These are phyloP conservation scores for Cetradonia linearis DNA, from an alignment of 495 filamentous ascomycete species.

Conservation along the genomic window DNA sequence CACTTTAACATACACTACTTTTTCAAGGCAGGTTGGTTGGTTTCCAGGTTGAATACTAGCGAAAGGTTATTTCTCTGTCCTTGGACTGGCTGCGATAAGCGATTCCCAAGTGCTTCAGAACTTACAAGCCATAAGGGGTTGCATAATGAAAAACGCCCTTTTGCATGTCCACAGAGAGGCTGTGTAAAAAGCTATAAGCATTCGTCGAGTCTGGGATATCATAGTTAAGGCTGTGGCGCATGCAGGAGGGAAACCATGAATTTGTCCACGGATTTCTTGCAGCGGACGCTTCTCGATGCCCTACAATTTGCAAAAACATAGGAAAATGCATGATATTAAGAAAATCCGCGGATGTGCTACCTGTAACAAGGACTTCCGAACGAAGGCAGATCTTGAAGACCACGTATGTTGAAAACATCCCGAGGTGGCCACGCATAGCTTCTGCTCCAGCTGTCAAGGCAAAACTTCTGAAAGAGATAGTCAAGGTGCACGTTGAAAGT, in stretches of 20 bases:
- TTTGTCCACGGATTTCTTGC: not conserved
- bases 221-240: not conserved
- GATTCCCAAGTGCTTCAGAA: not conserved
- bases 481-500: not conserved
- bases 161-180: not conserved
- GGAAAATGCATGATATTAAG: not conserved
- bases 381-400: not conserved
- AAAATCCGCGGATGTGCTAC: not conserved
- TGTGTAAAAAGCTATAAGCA: not conserved
- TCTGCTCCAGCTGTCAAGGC: not conserved
- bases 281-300: not conserved
- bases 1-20: too few species aligned
- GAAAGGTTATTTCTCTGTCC: not conserved
- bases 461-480: not conserved
- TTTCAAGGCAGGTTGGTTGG: too few species aligned
- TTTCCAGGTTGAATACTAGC: too few species aligned
- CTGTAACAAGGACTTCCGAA: not conserved
- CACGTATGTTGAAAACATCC: not conserved
- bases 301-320: not conserved
- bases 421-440: not conserved
- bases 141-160: not conserved
- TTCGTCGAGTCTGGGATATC: not conserved
- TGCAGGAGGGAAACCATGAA: not conserved
- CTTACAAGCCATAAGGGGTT: not conserved
- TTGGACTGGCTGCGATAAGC: not conserved